Conservation (phyloP, 164 flowering plant genomes). For the Vitis riparia region DNA sequence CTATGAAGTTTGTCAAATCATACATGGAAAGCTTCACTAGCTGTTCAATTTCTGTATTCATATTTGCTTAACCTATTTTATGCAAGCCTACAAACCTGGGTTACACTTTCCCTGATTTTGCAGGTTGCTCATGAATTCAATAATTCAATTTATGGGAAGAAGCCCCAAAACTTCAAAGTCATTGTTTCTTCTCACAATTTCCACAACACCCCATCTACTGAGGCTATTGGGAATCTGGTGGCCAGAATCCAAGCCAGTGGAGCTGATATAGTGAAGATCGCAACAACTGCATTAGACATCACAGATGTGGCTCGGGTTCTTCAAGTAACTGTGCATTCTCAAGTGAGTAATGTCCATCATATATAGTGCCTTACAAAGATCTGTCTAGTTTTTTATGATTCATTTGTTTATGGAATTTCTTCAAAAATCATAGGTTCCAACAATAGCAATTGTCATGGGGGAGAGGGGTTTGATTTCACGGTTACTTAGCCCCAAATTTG, state of each 20-base stretch:
- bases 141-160: conserved; percentile 43
- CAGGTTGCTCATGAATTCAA: conserved; percentile 69
- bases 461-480: conserved; percentile 20
- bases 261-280: conserved; percentile 83
- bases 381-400: not conserved
- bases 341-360: conserved; percentile 40
- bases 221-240: conserved; percentile 64
- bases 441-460: conserved; percentile 21
- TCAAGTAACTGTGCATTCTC: conserved; percentile 63
- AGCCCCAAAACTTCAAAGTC: conserved; percentile 52
- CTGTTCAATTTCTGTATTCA: not conserved
- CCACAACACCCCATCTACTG: conserved; percentile 64
- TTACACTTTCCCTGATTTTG: not conserved
- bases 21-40: not conserved
- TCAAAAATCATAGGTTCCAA: conserved; percentile 16
- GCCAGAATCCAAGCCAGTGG: conserved; percentile 73
- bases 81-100: too few species aligned
- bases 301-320: conserved; percentile 72
- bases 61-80: not conserved
- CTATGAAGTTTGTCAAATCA: too few species aligned
- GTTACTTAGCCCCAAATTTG: conserved; percentile 18
- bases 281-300: conserved; percentile 67
- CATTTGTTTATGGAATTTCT: not conserved
- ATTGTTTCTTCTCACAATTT: conserved; percentile 83
- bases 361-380: not conserved